Evolutionary conservation across 2,329 filamentous ascomycete genomes (phyloP).

Genomic region (Alternaria arbusti): DNA sequence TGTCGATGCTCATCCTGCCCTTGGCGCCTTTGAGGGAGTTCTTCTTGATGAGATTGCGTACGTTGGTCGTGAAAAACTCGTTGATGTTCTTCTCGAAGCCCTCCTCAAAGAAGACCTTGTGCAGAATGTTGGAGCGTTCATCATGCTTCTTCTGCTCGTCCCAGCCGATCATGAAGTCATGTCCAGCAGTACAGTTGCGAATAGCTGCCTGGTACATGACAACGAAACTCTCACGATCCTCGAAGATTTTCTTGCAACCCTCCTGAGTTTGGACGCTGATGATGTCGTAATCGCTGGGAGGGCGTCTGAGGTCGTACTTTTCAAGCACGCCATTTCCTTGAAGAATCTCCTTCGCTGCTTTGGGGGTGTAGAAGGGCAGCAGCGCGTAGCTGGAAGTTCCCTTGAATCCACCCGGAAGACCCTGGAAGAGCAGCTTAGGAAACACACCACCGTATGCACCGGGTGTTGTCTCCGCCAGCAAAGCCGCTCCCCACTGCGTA

Average conservation of each 20-base stretch:
- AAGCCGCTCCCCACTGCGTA: constrained; percentile 58
- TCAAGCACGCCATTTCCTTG: constrained; percentile 54
- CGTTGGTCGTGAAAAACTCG: constrained; percentile 61
- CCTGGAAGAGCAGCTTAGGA: constrained; percentile 51
- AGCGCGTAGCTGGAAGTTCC: constrained; percentile 57
- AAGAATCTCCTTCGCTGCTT: constrained; percentile 56
- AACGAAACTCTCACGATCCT: constrained; percentile 57
- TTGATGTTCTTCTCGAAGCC: constrained; percentile 72
- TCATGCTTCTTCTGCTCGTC: constrained; percentile 48
- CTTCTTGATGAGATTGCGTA: constrained; percentile 54
- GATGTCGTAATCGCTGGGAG: constrained; percentile 51
- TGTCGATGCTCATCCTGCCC: constrained; percentile 56
- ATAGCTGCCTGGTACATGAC: constrained; percentile 62
- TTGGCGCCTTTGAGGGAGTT: constrained; percentile 55
- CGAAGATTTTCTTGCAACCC: constrained; percentile 58
- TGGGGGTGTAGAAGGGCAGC: constrained; percentile 60
- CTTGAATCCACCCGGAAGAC: constrained; percentile 55
- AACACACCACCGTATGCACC: constrained; percentile 58
- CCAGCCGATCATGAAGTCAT: constrained; percentile 62
- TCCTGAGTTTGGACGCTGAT: constrained; percentile 58
- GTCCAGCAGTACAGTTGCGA: constrained; percentile 64
- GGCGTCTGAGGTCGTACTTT: constrained; percentile 55
- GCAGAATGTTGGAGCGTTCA: constrained; percentile 48
- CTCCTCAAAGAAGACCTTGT: constrained; percentile 64
- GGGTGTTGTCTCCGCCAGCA: constrained; percentile 47